phyloP scores from a whole-genome alignment of 1,139 yeast genomes.

The Taiozyma sp. region DNA sequence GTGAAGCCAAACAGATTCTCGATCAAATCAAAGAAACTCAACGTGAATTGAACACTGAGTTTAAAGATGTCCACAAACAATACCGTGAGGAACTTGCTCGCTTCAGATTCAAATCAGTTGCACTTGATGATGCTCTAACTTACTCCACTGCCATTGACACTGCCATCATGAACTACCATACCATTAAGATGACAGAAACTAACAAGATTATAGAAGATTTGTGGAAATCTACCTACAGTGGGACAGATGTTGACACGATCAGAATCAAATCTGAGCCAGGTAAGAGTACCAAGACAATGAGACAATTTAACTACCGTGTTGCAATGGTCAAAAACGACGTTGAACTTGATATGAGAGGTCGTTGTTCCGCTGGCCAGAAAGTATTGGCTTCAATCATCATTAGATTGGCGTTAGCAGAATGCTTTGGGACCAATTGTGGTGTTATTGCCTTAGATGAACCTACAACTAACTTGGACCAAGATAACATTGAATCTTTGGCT shows the following conservation, averaged over 20 bases:
- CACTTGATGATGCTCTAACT: conserved; percentile 80
- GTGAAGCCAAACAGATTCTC: conserved; percentile 80
- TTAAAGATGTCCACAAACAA: conserved; percentile 54
- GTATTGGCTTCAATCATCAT: conserved; percentile 91
- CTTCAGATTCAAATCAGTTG: conserved; percentile 70
- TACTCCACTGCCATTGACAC: conserved; percentile 85
- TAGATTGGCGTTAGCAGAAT: conserved; percentile 88
- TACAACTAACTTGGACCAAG: conserved; percentile 90
- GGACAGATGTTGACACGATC: conserved; percentile 92
- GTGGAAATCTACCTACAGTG: conserved; percentile 93
- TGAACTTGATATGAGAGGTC: conserved; percentile 95
- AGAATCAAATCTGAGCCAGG: conserved; percentile 80
- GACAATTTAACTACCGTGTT: conserved; percentile 88
- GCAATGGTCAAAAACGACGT: conserved; percentile 92
- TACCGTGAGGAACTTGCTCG: conserved; percentile 73
- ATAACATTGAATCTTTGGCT: conserved; percentile 86
- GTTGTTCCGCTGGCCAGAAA: conserved; percentile 98
- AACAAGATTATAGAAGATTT: conserved; percentile 83
- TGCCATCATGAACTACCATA: conserved; percentile 92
- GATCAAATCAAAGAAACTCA: conserved; percentile 60
- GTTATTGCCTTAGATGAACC: conserved; percentile 97
- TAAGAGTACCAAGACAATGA: conserved; percentile 45
- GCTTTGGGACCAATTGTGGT: conserved; percentile 94
- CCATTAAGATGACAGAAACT: conserved; percentile 88
- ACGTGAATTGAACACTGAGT: conserved; percentile 65